Conservation (phyloP, 148 eudicot species). For the Rhododendron griersonianum region DNA sequence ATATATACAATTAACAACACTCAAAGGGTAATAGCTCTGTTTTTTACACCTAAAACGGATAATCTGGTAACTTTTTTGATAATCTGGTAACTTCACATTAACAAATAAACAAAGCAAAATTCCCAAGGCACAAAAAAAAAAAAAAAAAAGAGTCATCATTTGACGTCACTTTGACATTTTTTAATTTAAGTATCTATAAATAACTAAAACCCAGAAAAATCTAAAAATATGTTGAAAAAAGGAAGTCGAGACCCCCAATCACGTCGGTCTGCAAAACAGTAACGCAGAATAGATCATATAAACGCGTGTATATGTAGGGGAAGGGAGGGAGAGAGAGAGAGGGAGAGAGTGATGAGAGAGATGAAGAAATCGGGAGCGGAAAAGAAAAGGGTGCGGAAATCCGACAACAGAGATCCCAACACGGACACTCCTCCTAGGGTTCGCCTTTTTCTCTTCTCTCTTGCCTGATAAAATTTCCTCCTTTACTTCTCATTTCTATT, state of each 20-base stretch:
- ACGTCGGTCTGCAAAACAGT: background rate
- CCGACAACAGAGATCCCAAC: constrained; percentile 23
- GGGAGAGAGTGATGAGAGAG: constrained; percentile 1
- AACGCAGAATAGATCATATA: background rate
- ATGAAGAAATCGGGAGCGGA: constrained; percentile 51
- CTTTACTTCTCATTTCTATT: background rate
- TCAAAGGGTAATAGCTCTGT: too few relatives aligned
- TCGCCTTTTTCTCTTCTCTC: background rate
- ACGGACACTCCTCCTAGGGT: constrained; percentile 44
- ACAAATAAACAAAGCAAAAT: too few relatives aligned
- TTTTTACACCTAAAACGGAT: too few relatives aligned
- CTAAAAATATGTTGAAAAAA: background rate
- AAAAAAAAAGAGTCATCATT: background rate
- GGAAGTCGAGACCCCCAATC: background rate
- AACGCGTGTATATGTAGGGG: background rate
- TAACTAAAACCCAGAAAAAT: background rate
- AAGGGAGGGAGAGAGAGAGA: background rate
- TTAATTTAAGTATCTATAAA: too few relatives aligned
- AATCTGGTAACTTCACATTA: too few relatives aligned
- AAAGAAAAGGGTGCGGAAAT: constrained; percentile 43
- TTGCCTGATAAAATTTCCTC: background rate
- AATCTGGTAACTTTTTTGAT: too few relatives aligned
- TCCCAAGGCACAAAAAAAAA: too few relatives aligned
- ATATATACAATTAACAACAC: too few relatives aligned
- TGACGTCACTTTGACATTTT: background rate